phyloP scores from a whole-genome alignment of 2,329 filamentous ascomycete genomes.

The Neodidymelliopsis sp. region DNA sequence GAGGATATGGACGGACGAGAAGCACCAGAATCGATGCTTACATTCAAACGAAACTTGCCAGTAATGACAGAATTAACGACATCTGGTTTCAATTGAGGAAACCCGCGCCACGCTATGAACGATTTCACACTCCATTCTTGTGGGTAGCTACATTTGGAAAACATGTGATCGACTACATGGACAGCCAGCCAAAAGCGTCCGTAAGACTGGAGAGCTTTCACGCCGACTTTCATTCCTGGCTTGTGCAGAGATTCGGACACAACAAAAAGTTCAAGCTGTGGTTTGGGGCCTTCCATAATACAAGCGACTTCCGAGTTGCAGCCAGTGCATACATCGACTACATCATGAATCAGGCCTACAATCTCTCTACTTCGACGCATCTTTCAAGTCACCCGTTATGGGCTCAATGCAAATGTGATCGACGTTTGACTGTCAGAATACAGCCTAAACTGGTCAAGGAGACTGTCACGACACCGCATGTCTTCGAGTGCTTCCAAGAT shows the following conservation, averaged over 20 bases:
- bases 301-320: constrained; percentile 68
- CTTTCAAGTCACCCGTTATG: constrained; percentile 59
- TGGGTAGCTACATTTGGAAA: constrained; percentile 78
- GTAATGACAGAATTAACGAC: constrained; percentile 34
- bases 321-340: constrained; percentile 68
- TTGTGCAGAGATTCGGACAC: constrained; percentile 55
- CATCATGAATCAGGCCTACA: constrained; percentile 69
- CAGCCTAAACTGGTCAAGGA: constrained; percentile 29
- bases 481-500: constrained; percentile 68
- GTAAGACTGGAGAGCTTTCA: constrained; percentile 67
- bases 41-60: constrained; percentile 62
- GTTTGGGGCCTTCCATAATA: constrained; percentile 53
- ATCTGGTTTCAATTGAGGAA: constrained; percentile 70
- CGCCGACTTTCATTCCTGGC: constrained; percentile 65
- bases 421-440: constrained; percentile 16
- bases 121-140: constrained; percentile 69
- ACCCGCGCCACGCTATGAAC: constrained; percentile 67
- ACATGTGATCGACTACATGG: constrained; percentile 73
- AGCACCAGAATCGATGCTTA: constrained; percentile 65
- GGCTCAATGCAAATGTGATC: constrained; percentile 53
- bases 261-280: constrained; percentile 61
- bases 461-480: constrained; percentile 76
- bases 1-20: constrained; percentile 65
- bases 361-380: constrained; percentile 52
- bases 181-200: constrained; percentile 24